Base-by-base conservation (phyloP, 2,329 filamentous ascomycete genomes). In the Thielaviopsis punctulata region DNA sequence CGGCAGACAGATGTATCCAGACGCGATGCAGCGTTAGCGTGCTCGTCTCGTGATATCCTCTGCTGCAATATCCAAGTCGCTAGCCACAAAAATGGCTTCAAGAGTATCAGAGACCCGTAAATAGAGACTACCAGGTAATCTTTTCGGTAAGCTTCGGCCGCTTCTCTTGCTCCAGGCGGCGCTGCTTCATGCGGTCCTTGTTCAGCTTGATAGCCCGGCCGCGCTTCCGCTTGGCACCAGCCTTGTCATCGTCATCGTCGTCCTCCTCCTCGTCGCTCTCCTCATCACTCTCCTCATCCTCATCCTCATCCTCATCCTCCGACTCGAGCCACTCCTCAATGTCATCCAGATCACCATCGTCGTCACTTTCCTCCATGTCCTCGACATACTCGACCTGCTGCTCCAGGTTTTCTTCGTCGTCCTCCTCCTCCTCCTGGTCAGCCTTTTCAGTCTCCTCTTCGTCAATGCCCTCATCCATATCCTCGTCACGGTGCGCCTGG, bases 311-410 rank as follows among this genome's bases (percentile, higher is more conserved):
- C 2, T 77, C 76, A n/a, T 76, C 71, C 6, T 73, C 75, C 1
- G 74, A 74, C 4, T 74, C 75, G 5, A 68, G 69, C 15, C 79
- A 84, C 56, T 80, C 86, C 59, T 82, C 88, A 48, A 95, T 73
- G 62, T 96, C 90, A 66, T 96, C 86, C 49, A 96, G 77, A 62
- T 88, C 84, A 51, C 76, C 79, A 59, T 87, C 85, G 53, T 86
- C 84, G 56, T 89, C 85, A 58, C 84, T 84, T 62, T 86, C 87
- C 46, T 89, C 89, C 53, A 94, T 69, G 64, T 95, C 92, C 62
- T 85, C 90, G 54, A 96, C 86, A 61, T 95, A 96, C 70, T 96
- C 88, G 46, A 96, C 84, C 55, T 84, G 77, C 45, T 80, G 84
- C 54, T 82, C 81, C 41, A 86, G 79, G 58, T 84, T 85, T 63